These are phyloP conservation scores for Aspergillus neotritici DNA, from an alignment of 2,329 filamentous ascomycete species.

Conservation along the genomic window DNA sequence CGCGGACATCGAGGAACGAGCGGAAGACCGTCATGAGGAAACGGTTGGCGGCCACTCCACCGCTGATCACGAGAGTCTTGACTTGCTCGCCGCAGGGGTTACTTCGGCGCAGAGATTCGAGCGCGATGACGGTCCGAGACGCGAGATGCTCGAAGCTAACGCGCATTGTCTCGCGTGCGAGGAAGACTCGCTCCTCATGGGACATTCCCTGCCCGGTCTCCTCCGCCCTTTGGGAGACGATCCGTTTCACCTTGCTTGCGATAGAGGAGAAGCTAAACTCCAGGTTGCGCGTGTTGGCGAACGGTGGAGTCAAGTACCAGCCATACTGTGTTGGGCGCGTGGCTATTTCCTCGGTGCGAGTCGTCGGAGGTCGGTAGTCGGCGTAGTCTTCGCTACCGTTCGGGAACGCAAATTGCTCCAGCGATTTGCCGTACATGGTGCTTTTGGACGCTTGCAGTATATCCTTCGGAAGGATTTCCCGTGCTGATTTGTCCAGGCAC, in stretches of 20 bases:
- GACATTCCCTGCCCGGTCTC: conserved; percentile 36
- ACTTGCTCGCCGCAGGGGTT: conserved; percentile 29
- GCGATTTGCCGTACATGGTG: conserved; percentile 72
- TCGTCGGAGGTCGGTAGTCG: conserved; percentile 54
- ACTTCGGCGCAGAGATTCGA: conserved; percentile 42
- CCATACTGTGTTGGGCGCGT: conserved; percentile 47
- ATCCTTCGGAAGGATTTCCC: conserved; percentile 62
- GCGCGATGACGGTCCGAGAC: conserved; percentile 64
- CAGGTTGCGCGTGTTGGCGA: conserved; percentile 55
- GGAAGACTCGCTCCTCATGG: conserved; percentile 56
- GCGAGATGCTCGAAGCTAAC: conserved; percentile 83
- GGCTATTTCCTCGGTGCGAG: conserved; percentile 56
- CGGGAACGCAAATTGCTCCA: conserved; percentile 76
- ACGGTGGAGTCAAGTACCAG: conserved; percentile 66
- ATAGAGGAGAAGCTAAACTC: conserved; percentile 71
- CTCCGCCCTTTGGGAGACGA: conserved; percentile 39
- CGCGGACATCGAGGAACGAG: conserved; percentile 60
- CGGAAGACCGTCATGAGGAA: conserved; percentile 66
- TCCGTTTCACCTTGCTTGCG: conserved; percentile 57
- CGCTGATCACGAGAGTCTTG: conserved; percentile 70
- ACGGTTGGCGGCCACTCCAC: conserved; percentile 81
- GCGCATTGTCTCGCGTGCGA: conserved; percentile 71
- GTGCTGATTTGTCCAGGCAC: conserved; percentile 79
- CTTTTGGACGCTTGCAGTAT: conserved; percentile 51
- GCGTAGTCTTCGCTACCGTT: conserved; percentile 32